phyloP scores from a whole-genome alignment of 768 basidiomycete species.

The Pleurotus eryngii region DNA sequence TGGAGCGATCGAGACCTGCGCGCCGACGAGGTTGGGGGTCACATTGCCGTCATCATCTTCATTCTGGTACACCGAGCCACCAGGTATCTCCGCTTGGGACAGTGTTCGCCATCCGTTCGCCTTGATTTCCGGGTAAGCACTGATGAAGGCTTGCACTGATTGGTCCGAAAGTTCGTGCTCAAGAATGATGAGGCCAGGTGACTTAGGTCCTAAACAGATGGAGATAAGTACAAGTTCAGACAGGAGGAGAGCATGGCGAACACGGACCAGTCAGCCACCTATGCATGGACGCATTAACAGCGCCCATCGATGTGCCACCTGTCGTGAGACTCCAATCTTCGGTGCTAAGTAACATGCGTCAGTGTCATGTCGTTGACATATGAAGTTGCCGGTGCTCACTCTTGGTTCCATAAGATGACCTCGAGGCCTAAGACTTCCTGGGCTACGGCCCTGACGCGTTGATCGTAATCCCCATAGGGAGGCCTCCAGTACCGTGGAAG shows the following conservation, averaged over 20 bases:
- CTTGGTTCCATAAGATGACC: conserved; percentile 90
- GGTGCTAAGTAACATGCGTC: conserved; percentile 41
- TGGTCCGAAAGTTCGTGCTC: conserved; percentile 75
- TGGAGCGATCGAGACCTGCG: not conserved
- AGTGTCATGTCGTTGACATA: conserved; percentile 17
- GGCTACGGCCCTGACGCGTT: conserved; percentile 82
- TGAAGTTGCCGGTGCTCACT: conserved; percentile 44
- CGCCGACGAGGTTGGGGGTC: conserved; percentile 11
- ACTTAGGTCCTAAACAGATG: conserved; percentile 50
- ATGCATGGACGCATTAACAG: conserved; percentile 47
- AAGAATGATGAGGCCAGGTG: conserved; percentile 75
- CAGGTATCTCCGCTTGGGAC: conserved; percentile 47
- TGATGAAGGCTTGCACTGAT: conserved; percentile 65
- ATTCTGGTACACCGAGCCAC: conserved; percentile 45
- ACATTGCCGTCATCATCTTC: conserved; percentile 17
- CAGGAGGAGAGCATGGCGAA: not conserved
- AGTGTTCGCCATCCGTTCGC: conserved; percentile 68
- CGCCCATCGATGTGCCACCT: conserved; percentile 39
- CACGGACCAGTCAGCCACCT: conserved; percentile 53
- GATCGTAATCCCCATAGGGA: conserved; percentile 82
- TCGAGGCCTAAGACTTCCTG: conserved; percentile 75
- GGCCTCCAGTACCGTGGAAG: conserved; percentile 79
- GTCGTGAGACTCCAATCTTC: conserved; percentile 68
- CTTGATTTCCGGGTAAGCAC: conserved; percentile 59
- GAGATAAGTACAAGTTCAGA: conserved; percentile 1